These are phyloP conservation scores for Fusarium begoniae DNA, from an alignment of 2,329 filamentous ascomycete genomes.

Conservation along the genomic window DNA sequence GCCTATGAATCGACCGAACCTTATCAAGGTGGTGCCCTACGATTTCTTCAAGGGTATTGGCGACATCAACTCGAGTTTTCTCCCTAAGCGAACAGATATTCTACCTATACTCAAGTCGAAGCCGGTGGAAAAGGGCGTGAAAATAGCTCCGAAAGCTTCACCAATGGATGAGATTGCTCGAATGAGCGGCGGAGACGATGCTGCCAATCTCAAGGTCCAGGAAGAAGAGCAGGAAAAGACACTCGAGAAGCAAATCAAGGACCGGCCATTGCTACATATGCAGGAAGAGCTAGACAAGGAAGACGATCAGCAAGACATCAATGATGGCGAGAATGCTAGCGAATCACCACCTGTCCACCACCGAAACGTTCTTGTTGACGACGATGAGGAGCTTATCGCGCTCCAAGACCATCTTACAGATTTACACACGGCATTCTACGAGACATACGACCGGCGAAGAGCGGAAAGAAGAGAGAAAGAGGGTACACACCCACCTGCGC, in stretches of 20 bases:
- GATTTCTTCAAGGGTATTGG: constrained; percentile 99
- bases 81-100: constrained; percentile 78
- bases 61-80: constrained; percentile 97
- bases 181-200: constrained; percentile 77
- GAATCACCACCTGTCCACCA: constrained; percentile 50
- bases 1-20: constrained; percentile 87
- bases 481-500: constrained; percentile 48
- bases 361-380: constrained; percentile 82
- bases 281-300: constrained; percentile 91
- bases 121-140: constrained; percentile 16
- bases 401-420: constrained; percentile 79
- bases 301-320: constrained; percentile 53
- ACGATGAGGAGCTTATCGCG: constrained; percentile 82
- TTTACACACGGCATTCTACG: constrained; percentile 83
- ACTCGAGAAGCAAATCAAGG: constrained; percentile 87
- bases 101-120: constrained; percentile 47
- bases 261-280: constrained; percentile 88
- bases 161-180: constrained; percentile 79
- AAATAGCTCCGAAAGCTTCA: constrained; percentile 43
- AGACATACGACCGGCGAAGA: constrained; percentile 75
- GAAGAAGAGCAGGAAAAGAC: constrained; percentile 86
- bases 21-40: constrained; percentile 94
- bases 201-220: constrained; percentile 75
- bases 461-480: constrained; percentile 48
- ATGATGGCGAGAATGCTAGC: constrained; percentile 40